These are phyloP conservation scores for Durio zibethinus DNA, from an alignment of 345 rosid species.

Conservation along the genomic window DNA sequence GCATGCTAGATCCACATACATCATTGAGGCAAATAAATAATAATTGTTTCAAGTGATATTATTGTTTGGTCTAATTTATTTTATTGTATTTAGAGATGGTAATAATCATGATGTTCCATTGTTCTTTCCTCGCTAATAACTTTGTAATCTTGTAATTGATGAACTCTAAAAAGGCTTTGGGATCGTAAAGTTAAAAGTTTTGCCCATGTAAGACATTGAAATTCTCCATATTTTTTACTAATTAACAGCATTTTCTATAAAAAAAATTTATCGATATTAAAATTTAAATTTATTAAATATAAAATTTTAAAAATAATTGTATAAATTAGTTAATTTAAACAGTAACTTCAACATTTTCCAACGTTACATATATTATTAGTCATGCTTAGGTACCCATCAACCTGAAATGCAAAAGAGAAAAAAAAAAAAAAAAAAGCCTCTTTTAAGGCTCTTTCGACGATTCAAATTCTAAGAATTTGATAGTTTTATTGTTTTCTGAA, in stretches of 20 bases:
- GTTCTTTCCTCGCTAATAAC: conserved; percentile 23
- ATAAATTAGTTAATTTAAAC: too few species aligned
- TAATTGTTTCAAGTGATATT: conserved; percentile 35
- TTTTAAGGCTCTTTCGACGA: not conserved
- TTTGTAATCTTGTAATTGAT: conserved; percentile 28
- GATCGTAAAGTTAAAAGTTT: conserved; percentile 4
- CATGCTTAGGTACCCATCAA: too few species aligned
- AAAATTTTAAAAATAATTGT: too few species aligned
- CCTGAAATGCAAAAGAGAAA: not conserved
- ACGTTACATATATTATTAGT: too few species aligned
- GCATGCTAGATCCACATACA: conserved; percentile 43
- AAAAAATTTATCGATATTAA: too few species aligned
- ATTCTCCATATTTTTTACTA: not conserved
- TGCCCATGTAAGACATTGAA: not conserved
- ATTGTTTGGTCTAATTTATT: conserved; percentile 29
- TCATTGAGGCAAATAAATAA: conserved; percentile 44
- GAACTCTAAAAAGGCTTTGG: not conserved
- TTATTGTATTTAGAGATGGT: conserved; percentile 3
- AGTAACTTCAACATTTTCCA: too few species aligned
- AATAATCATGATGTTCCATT: conserved; percentile 26
- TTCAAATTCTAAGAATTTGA: not conserved
- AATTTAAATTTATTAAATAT: too few species aligned
- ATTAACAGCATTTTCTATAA: not conserved
- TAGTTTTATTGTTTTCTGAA: not conserved
- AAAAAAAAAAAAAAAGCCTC: not conserved